Evolutionary conservation across 2,329 filamentous ascomycete species (phyloP).

Genomic region (Daldinia eschscholtzii): DNA sequence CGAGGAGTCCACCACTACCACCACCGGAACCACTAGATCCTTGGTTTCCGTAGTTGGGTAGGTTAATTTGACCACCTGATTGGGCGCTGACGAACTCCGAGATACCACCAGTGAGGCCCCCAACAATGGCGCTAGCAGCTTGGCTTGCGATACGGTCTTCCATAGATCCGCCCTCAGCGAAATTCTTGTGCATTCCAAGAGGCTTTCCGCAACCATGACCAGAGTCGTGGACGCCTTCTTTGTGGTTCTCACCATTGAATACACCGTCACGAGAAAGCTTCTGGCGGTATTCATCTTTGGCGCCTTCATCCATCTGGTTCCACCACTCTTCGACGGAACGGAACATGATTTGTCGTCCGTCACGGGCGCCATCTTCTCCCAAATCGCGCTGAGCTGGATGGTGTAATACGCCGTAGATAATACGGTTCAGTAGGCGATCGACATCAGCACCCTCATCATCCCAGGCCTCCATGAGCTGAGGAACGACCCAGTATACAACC

Average conservation of each 20-base stretch:
- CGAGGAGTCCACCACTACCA: conserved; percentile 77
- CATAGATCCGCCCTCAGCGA: conserved; percentile 60
- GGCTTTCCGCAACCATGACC: conserved; percentile 87
- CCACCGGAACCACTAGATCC: conserved; percentile 74
- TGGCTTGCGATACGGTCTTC: conserved; percentile 69
- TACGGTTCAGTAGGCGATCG: conserved; percentile 77
- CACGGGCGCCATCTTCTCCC: conserved; percentile 76
- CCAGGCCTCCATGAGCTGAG: conserved; percentile 89
- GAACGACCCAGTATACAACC: conserved; percentile 86
- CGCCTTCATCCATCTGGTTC: conserved; percentile 71
- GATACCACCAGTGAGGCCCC: conserved; percentile 67
- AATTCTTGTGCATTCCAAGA: conserved; percentile 80
- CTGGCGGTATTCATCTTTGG: conserved; percentile 75
- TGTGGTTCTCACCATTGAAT: conserved; percentile 83
- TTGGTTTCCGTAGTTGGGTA: conserved; percentile 50
- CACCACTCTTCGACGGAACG: conserved; percentile 87
- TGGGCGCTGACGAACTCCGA: conserved; percentile 61
- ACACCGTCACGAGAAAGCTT: conserved; percentile 86
- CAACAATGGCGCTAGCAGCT: conserved; percentile 68
- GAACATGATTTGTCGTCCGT: conserved; percentile 84
- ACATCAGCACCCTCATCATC: conserved; percentile 81
- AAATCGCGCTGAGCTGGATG: conserved; percentile 83
- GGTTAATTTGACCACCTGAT: conserved; percentile 55
- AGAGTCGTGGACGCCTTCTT: conserved; percentile 83
- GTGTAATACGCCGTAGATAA: conserved; percentile 86